phyloP scores from a whole-genome alignment of 2,329 filamentous ascomycete genomes.

The Pseudopyricularia javanii region DNA sequence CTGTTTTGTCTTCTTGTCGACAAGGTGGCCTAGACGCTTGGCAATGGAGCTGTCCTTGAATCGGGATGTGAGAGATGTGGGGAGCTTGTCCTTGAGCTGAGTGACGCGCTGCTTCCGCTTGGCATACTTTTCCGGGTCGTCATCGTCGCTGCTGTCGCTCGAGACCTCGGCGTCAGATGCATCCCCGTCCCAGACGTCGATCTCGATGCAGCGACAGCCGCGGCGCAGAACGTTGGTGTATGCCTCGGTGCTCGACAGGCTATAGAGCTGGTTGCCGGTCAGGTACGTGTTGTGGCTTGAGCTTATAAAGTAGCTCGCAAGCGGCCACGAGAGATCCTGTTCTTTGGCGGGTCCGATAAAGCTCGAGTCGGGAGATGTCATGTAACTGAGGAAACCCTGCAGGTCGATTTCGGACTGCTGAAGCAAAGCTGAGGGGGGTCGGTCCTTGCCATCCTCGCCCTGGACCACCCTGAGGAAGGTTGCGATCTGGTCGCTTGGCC shows the following conservation, averaged over 20 bases:
- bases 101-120: conserved; percentile 48
- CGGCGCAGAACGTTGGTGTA: conserved; percentile 76
- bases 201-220: conserved; percentile 83
- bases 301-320: conserved; percentile 87
- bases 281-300: conserved; percentile 95
- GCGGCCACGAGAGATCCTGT: conserved; percentile 56
- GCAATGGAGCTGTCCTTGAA: conserved; percentile 35
- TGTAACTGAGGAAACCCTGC: conserved; percentile 38
- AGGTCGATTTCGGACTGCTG: conserved; percentile 30
- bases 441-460: conserved; percentile 24
- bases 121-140: conserved; percentile 48
- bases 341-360: conserved; percentile 25
- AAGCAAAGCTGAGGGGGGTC: conserved; percentile 11
- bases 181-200: conserved; percentile 90
- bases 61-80: conserved; percentile 27
- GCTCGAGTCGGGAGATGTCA: conserved; percentile 36
- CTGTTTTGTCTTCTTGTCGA: conserved; percentile 13
- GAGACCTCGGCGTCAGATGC: conserved; percentile 54
- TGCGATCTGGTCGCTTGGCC: conserved; percentile 30
- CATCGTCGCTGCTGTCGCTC: conserved; percentile 32
- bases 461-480: conserved; percentile 35
- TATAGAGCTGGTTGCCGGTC: conserved; percentile 76
- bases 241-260: conserved; percentile 73
- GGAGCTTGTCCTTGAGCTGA: conserved; percentile 49
- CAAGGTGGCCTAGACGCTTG: conserved; percentile 24